Conservation (phyloP, 139 green algal genomes). For the Volvox africanus region DNA sequence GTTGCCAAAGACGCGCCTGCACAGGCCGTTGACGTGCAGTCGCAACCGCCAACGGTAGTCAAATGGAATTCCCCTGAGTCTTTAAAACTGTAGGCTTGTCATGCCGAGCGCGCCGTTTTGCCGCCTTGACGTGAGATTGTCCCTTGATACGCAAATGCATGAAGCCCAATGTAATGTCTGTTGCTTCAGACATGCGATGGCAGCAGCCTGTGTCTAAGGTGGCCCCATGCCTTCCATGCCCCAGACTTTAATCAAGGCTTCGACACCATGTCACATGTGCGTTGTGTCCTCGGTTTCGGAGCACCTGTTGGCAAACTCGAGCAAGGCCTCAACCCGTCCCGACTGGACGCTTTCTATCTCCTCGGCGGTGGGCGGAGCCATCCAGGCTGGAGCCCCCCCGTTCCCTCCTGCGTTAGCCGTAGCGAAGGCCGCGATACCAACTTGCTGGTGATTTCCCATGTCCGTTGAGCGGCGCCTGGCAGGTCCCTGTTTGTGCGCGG, state of each 20-base stretch:
- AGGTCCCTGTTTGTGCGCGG: background rate
- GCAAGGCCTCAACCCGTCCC: background rate
- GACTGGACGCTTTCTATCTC: background rate
- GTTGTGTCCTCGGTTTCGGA: no score
- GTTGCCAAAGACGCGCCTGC: constrained; percentile 53
- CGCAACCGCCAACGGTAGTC: background rate
- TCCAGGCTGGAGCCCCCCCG: background rate
- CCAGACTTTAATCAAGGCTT: no score
- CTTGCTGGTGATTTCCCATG: background rate
- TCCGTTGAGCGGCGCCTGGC: background rate
- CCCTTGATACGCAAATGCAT: no score
- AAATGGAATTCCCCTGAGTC: no score
- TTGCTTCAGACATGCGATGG: no score
- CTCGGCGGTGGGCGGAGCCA: background rate
- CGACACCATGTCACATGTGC: no score
- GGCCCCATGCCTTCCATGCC: no score
- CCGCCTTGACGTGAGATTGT: no score
- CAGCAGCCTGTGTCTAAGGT: no score
- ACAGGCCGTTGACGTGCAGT: background rate
- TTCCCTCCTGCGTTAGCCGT: background rate
- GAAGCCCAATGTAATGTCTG: no score
- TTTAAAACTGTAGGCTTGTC: no score
- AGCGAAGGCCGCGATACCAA: constrained; percentile 6
- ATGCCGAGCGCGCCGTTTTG: no score
- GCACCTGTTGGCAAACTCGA: constrained; percentile 43